Percentiles rank a stretch among this genome's conserved stretches.
phyloP scores from a whole-genome alignment of 768 basidiomycete species.

The Russula brevipes region DNA sequence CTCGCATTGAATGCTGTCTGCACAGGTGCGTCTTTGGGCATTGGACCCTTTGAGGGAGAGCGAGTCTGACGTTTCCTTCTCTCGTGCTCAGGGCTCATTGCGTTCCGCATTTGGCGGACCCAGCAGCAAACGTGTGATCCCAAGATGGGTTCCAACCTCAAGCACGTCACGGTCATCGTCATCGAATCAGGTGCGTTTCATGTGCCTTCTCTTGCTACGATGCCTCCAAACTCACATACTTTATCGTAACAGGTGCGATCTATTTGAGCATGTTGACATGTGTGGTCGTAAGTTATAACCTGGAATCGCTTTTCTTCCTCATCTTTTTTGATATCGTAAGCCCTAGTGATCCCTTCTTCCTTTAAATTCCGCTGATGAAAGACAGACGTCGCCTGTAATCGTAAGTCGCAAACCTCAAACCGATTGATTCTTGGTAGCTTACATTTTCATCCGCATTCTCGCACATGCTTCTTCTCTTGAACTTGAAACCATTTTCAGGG shows the following conservation, averaged over 20 bases:
- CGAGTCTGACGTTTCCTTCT: not conserved
- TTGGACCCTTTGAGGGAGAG: not conserved
- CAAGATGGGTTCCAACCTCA: too few species aligned
- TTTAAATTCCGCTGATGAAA: constrained; percentile 11
- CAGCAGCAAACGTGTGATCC: not conserved
- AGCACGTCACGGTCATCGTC: too few species aligned
- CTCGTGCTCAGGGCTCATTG: constrained; percentile 14
- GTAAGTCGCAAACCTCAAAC: too few species aligned
- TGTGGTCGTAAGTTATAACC: too few species aligned
- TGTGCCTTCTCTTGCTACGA: not conserved
- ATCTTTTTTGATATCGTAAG: constrained; percentile 22
- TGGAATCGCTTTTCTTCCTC: constrained; percentile 14
- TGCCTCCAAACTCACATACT: not conserved
- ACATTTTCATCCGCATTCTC: not conserved
- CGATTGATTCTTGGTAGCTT: not conserved
- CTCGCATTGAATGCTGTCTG: too few species aligned
- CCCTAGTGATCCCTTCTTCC: not conserved
- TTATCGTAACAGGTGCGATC: constrained; percentile 8
- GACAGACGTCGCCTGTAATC: too few species aligned
- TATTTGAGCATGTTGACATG: constrained; percentile 2
- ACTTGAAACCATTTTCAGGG: not conserved
- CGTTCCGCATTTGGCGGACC: not conserved
- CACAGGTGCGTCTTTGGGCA: not conserved
- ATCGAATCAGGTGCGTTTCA: too few species aligned
- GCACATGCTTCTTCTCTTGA: not conserved